Percentiles rank a stretch among this genome's conserved stretches.
Evolutionary conservation across 2,329 filamentous ascomycete genomes (phyloP).

Genomic region (Pyricularia grisea): DNA sequence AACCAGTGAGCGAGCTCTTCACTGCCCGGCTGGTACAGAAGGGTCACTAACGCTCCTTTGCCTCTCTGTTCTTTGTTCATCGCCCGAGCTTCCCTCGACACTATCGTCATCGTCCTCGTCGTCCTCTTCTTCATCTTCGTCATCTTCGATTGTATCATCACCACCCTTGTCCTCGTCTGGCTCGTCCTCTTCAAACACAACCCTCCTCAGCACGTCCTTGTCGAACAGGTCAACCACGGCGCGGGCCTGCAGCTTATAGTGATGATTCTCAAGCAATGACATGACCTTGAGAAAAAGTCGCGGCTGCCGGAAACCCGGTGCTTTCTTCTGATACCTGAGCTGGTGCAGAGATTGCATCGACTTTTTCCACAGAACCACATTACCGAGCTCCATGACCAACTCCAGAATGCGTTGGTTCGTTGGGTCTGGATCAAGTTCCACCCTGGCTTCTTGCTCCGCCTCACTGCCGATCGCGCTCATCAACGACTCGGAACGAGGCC

Average conservation of each 20-base stretch:
- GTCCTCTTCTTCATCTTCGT: constrained; percentile 8
- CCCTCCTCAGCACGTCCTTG: constrained; percentile 72
- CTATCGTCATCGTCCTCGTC: constrained; percentile 50
- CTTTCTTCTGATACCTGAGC: constrained; percentile 67
- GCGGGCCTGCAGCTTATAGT: constrained; percentile 78
- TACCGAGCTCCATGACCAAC: constrained; percentile 79
- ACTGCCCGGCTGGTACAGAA: constrained; percentile 7
- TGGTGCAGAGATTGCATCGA: constrained; percentile 73
- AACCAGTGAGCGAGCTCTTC: background rate
- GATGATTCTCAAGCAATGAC: constrained; percentile 75
- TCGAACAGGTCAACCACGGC: constrained; percentile 94
- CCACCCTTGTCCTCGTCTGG: constrained; percentile 21
- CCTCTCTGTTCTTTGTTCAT: constrained; percentile 44
- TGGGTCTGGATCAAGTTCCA: constrained; percentile 29
- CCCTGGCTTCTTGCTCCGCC: constrained; percentile 15
- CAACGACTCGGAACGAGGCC: constrained; percentile 27
- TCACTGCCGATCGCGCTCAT: constrained; percentile 16
- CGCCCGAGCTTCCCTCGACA: constrained; percentile 35
- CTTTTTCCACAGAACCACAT: constrained; percentile 85
- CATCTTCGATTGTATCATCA: constrained; percentile 14
- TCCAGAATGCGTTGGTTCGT: constrained; percentile 71
- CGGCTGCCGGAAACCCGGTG: constrained; percentile 64
- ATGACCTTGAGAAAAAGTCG: constrained; percentile 79
- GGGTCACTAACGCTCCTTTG: constrained; percentile 41
- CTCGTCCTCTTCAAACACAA: constrained; percentile 69